These are phyloP conservation scores for Talaromyces sp. DNA, from an alignment of 2,329 filamentous ascomycete species.

Conservation along the genomic window DNA sequence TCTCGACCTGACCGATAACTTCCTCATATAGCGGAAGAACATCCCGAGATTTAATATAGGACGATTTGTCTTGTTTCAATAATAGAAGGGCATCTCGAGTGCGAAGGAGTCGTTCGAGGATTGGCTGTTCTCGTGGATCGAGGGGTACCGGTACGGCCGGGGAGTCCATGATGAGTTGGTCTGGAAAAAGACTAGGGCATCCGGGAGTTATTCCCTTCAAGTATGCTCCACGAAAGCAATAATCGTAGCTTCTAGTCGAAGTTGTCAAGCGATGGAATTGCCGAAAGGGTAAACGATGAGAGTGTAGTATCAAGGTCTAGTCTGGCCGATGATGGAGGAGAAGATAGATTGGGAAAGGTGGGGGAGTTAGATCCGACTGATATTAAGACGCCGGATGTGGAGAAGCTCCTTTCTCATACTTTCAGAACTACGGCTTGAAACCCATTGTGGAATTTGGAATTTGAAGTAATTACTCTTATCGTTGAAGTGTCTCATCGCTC, in stretches of 20 bases:
- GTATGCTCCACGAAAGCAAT: too few species aligned
- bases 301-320: background rate
- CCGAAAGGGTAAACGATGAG: background rate
- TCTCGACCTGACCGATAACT: constrained; percentile 58
- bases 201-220: background rate
- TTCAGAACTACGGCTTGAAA: background rate
- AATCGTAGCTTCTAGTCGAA: too few species aligned
- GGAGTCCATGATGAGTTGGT: constrained; percentile 64
- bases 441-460: too few species aligned
- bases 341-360: constrained; percentile 11
- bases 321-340: constrained; percentile 10
- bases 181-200: background rate
- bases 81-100: constrained; percentile 59
- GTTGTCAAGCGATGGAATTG: background rate
- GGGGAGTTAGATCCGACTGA: constrained; percentile 5
- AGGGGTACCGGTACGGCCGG: constrained; percentile 57
- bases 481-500: background rate
- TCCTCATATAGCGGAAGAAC: constrained; percentile 59
- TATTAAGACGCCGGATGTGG: constrained; percentile 9
- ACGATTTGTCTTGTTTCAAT: constrained; percentile 58
- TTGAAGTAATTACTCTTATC: too few species aligned
- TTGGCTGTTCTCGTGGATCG: constrained; percentile 62
- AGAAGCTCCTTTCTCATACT: background rate
- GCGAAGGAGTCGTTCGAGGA: constrained; percentile 57
- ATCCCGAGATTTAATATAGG: constrained; percentile 64